A percentile compares a stretch with the other conserved stretches of the same genome.
phyloP scores from a whole-genome alignment of 257 asterid genomes.

The Scutellaria minor region DNA sequence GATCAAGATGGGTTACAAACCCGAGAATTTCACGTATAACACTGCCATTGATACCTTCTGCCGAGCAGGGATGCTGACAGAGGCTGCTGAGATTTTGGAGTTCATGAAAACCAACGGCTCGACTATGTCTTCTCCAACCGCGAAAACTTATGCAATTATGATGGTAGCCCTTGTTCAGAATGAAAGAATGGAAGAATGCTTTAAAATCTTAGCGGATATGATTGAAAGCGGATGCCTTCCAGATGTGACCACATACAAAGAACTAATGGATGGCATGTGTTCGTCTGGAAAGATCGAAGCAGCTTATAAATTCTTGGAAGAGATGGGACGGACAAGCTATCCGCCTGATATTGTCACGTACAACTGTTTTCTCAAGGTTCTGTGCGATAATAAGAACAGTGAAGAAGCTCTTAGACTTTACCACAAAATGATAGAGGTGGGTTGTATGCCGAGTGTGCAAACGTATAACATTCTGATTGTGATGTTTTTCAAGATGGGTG shows the following conservation, averaged over 20 bases:
- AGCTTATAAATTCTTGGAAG: slow-evolving; percentile 79
- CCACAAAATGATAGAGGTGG: slow-evolving; percentile 62
- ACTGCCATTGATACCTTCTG: slow-evolving; percentile 91
- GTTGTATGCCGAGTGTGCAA: slow-evolving; percentile 85
- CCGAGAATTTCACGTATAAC: slow-evolving; percentile 79
- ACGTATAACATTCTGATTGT: slow-evolving; percentile 77
- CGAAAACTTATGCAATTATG: slow-evolving; percentile 80
- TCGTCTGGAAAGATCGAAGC: slow-evolving; percentile 70
- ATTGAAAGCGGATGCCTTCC: slow-evolving; percentile 81
- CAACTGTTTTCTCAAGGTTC: slow-evolving; percentile 87
- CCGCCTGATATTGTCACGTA: slow-evolving; percentile 93
- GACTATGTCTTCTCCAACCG: slow-evolving; percentile 88
- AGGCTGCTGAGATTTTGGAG: slow-evolving; percentile 73
- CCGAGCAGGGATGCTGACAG: slow-evolving; percentile 78
- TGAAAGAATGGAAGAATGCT: slow-evolving; percentile 74
- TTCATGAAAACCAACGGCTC: slow-evolving; percentile 84
- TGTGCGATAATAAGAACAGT: slow-evolving; percentile 69
- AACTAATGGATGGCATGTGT: slow-evolving; percentile 80
- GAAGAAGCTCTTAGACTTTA: slow-evolving; percentile 67
- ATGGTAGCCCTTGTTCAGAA: slow-evolving; percentile 70
- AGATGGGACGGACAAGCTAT: slow-evolving; percentile 79
- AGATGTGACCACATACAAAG: slow-evolving; percentile 89
- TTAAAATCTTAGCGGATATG: slow-evolving; percentile 66
- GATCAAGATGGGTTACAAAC: slow-evolving; percentile 71
- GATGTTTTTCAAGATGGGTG: slow-evolving; percentile 69